Percentiles rank a stretch among this genome's conserved stretches.
These are phyloP conservation scores for Chytridiales sp. DNA, from an alignment of 371 early-diverging fungal genomes.

Conservation along the genomic window DNA sequence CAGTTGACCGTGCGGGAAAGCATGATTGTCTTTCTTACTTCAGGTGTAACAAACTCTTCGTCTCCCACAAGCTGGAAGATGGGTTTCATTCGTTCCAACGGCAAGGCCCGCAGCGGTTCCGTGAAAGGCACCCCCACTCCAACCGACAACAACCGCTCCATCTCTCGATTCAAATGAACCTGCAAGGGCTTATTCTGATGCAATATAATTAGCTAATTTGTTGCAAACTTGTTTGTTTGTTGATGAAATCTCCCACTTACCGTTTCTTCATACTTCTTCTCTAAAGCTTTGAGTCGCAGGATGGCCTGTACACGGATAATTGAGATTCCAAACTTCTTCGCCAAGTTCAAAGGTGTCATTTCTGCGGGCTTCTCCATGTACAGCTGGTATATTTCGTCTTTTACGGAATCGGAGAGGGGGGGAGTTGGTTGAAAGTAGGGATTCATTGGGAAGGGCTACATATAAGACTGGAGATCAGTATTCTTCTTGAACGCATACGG, in stretches of 20 bases:
- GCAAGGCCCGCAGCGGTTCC: slow-evolving; percentile 65
- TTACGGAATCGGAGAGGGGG: slow-evolving; percentile 70
- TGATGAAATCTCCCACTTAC: neutral
- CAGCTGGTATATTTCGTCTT: slow-evolving; percentile 72
- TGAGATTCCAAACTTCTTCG: slow-evolving; percentile 69
- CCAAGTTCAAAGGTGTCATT: slow-evolving; percentile 74
- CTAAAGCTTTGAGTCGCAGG: slow-evolving; percentile 77
- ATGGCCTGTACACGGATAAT: slow-evolving; percentile 89
- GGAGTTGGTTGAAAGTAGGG: slow-evolving; percentile 77
- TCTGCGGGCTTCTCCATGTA: slow-evolving; percentile 59
- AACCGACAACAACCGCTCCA: slow-evolving; percentile 82
- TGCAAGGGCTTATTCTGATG: slow-evolving; percentile 59
- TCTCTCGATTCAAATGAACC: slow-evolving; percentile 66
- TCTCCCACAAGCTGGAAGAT: slow-evolving; percentile 79
- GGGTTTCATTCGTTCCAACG: slow-evolving; percentile 72
- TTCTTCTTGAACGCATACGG: neutral
- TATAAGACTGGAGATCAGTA: neutral
- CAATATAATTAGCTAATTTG: neutral
- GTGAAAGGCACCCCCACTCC: slow-evolving; percentile 26
- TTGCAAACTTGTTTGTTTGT: neutral
- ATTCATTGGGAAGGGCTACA: slow-evolving; percentile 90
- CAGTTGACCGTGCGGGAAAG: neutral
- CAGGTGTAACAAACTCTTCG: slow-evolving; percentile 64
- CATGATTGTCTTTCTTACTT: slow-evolving; percentile 39
- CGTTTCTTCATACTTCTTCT: slow-evolving; percentile 43